Evolutionary conservation across 1,284 basidiomycete species (phyloP).

Genomic region (Phylloporus sp.): DNA sequence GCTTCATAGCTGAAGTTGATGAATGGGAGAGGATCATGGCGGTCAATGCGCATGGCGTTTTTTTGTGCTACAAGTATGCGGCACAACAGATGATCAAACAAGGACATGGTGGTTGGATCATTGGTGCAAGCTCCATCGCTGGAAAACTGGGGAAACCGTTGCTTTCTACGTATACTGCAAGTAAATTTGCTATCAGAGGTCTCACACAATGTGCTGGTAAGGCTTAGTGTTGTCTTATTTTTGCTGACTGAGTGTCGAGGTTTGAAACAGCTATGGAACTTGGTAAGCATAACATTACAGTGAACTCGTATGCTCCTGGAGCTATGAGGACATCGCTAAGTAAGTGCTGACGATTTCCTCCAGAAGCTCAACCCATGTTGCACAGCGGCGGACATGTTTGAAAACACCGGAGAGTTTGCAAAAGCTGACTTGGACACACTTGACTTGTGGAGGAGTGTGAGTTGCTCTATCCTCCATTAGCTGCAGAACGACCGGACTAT

Average conservation of each 20-base stretch:
- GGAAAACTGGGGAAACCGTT: constrained; percentile 27
- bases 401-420: background rate
- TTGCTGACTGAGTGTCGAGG: too few species aligned
- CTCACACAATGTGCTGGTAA: constrained; percentile 36
- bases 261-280: too few species aligned
- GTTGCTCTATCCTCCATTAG: background rate
- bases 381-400: constrained; percentile 11
- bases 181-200: constrained; percentile 42
- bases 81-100: constrained; percentile 46
- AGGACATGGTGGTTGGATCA: constrained; percentile 47
- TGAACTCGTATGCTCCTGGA: constrained; percentile 36
- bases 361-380: background rate
- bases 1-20: constrained; percentile 28
- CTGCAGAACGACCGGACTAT: too few species aligned
- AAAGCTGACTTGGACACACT: background rate
- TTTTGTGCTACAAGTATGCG: constrained; percentile 26
- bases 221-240: background rate
- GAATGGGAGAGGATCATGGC: constrained; percentile 35
- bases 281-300: constrained; percentile 37
- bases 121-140: constrained; percentile 41
- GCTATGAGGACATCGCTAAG: constrained; percentile 29
- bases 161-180: constrained; percentile 30
- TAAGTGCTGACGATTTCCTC: constrained; percentile 6
- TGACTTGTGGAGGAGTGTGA: background rate
- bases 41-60: constrained; percentile 14